Evolutionary conservation across 2,329 filamentous ascomycete species (phyloP).

Genomic region (Exophiala phaeomuriformis): DNA sequence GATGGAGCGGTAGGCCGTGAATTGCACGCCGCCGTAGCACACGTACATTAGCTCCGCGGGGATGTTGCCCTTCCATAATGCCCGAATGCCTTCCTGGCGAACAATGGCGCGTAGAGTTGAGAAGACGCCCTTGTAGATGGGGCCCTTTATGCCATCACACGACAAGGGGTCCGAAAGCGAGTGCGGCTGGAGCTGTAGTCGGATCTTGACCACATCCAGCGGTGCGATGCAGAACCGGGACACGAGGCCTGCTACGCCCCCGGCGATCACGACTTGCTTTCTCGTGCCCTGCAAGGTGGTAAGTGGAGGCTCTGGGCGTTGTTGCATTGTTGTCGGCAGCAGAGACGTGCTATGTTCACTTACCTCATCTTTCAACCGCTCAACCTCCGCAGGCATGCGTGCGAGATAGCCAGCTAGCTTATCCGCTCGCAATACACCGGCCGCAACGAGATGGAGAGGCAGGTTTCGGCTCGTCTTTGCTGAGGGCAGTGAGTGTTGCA

Average conservation of each 20-base stretch:
- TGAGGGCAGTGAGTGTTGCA: background rate
- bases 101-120: slow-evolving; percentile 71
- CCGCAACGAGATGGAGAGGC: background rate
- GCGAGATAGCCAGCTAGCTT: background rate
- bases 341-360: slow-evolving; percentile 6
- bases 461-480: background rate
- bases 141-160: slow-evolving; percentile 42
- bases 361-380: slow-evolving; percentile 64
- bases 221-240: slow-evolving; percentile 92
- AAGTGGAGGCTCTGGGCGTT: background rate
- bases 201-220: slow-evolving; percentile 96
- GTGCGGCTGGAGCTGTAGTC: slow-evolving; percentile 86
- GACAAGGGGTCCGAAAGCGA: slow-evolving; percentile 68
- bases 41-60: slow-evolving; percentile 93
- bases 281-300: slow-evolving; percentile 52
- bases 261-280: slow-evolving; percentile 58
- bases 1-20: slow-evolving; percentile 73
- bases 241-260: slow-evolving; percentile 71
- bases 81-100: slow-evolving; percentile 71
- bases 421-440: no score
- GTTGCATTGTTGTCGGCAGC: background rate
- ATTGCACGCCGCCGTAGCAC: slow-evolving; percentile 81
- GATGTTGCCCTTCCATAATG: slow-evolving; percentile 95
- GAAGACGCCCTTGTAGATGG: slow-evolving; percentile 60
- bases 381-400: slow-evolving; percentile 57